Evolutionary conservation across 768 basidiomycete genomes (phyloP), one percentile per base, ranked within the genome.

Genomic region (Mrakia frigida): DNA sequence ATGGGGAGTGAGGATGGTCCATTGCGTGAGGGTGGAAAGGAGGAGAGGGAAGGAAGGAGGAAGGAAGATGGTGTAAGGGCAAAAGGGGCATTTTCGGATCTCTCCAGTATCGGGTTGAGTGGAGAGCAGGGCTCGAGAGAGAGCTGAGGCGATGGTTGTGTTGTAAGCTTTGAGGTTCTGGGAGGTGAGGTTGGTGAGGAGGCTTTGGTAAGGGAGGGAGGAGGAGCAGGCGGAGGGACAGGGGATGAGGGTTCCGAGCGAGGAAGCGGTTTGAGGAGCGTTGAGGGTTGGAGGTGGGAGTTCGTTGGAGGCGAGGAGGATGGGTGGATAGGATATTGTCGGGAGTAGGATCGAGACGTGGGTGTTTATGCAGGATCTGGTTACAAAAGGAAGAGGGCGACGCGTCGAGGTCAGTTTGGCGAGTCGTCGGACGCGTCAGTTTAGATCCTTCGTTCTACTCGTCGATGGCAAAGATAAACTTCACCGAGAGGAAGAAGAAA

Each of bases 181-280:
- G 6, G 70, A 16, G 1, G 65, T 37, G 39, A 77, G 77, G 16
- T 61, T 56, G 10, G 33, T 65, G 16, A 28, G 6, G 21, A 77
- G 73, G 21, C 67, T 74, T 2, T 25, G 71, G 14, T 74, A 37
- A 18, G 72, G 61, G 33, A 77, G 23, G 1, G 77, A 74, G 5
- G 77, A 65, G 25, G 50, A 9, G 39, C 77, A 77, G 3, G 76
- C 67, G 7, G 77, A 77, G 13, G 77, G 77, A 33, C 77, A 77
- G 11, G 77, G 77, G 33, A 77, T 61, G n/a, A 77, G 73, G 3
- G 77, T 77, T 3, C 35, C 63, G 23, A 60, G 37, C 16, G 43
- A 35, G 14, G 61, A 28, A 25, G 37, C 39, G 13, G 65, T 25
- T 43, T 16, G 56, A 33, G 43, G 23, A 25, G 33, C 39, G 73